Base-by-base conservation (phyloP, 1,284 basidiomycete species). In the Austroboletus niveus region DNA sequence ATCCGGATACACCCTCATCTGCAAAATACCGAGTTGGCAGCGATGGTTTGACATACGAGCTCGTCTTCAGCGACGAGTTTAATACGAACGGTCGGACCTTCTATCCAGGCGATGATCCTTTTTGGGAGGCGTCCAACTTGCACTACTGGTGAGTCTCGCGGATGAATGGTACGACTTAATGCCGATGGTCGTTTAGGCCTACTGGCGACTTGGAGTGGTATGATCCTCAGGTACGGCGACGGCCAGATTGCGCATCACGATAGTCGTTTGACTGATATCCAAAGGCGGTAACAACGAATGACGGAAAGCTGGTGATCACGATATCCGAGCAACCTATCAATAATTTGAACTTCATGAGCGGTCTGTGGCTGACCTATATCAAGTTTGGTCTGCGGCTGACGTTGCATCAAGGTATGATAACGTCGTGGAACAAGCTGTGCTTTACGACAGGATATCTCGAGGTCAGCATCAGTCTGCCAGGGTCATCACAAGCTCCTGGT, bases 361-460 rank as follows among this genome's bases (percentile, higher is more conserved):
- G 86, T 75, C 67, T 60, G 80, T 75, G 60, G 41, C 61, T 44
- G 10, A n/a, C 41, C 17, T 46, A 42, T 41, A 12, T 32, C 27
- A 11, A 22, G 51, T 48, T 34, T 17, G 31, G 14, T 44, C 8
- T 12, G 14, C 43, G 45, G 17, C 43, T 57, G 43, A 65, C 20
- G 24, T 45, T 12, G 35, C 45, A 2, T 42, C 47, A 57, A 82
- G 86, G 84, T 31, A 90, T 91, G 89, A 54, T 92, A 29, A 79
- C 81, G 53, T 75, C 82, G 6, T 96, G 94, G 94, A 96, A 95
- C 72, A 91, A 94, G 68, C 72, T 98, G 55, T 97, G 95, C 72
- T 98, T 96, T 70, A 96, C 88, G 4, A 92, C 91, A 0, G 95
- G 94, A 1, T 94, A 94, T 65, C 77, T 98, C 51, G 92, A 95